Evolutionary conservation across 108 stramenopile species (phyloP).

Genomic region (Parietichytrium sp.): DNA sequence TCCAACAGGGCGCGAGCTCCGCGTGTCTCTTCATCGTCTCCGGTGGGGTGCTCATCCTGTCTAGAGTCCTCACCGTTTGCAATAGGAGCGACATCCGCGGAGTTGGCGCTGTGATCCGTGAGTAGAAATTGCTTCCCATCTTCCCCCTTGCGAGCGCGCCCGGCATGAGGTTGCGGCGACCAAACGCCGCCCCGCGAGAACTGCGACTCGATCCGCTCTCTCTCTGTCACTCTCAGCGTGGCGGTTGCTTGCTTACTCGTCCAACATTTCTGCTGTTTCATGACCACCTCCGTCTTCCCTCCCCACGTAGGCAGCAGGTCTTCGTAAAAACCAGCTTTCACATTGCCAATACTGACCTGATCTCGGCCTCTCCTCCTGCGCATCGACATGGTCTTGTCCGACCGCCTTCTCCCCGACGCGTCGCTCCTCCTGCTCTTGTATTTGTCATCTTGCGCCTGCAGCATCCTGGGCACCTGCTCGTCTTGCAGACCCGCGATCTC

Average conservation of each 20-base stretch:
- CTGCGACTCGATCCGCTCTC: not conserved
- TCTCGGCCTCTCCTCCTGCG: too few relatives aligned
- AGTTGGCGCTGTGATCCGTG: too few relatives aligned
- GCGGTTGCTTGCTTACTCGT: not conserved
- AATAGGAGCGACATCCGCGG: not conserved
- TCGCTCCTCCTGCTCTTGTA: too few relatives aligned
- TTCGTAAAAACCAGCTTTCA: not conserved
- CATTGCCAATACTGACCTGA: too few relatives aligned
- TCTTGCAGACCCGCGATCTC: too few relatives aligned
- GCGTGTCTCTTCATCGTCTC: not conserved
- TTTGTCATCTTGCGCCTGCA: too few relatives aligned
- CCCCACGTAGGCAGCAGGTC: constrained; percentile 27
- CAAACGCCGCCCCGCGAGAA: not conserved
- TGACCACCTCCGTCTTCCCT: not conserved
- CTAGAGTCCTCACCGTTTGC: not conserved
- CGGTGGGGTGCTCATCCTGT: not conserved
- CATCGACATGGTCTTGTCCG: too few relatives aligned
- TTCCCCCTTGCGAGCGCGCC: not conserved
- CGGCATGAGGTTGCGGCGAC: too few relatives aligned
- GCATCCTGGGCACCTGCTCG: too few relatives aligned
- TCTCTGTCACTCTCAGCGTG: not conserved
- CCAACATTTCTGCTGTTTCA: constrained; percentile 30
- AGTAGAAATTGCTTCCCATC: not conserved
- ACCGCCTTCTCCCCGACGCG: too few relatives aligned
- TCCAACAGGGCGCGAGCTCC: not conserved